phyloP scores from a whole-genome alignment of 2,329 filamentous ascomycete species.

The Cercospora janseana region DNA sequence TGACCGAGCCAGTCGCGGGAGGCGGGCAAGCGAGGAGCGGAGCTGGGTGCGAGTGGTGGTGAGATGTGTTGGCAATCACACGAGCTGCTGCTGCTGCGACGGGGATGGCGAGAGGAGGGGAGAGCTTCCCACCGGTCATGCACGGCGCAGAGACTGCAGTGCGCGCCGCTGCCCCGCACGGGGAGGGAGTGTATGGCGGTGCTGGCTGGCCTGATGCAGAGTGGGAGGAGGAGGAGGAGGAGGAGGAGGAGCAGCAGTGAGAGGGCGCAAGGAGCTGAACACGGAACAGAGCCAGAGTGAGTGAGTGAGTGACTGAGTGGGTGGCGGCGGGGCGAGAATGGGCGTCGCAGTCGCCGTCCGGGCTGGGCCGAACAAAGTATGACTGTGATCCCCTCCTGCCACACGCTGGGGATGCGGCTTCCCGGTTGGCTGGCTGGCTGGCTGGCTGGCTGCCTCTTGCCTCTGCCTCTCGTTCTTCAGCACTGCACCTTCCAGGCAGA shows the following conservation, averaged over 20 bases:
- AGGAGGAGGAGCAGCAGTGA: no score
- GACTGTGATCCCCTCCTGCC: conserved; percentile 5
- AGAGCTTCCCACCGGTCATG: background rate
- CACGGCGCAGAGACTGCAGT: background rate
- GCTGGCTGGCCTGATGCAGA: no score
- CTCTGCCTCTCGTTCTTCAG: conserved; percentile 50
- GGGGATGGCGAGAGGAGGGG: background rate
- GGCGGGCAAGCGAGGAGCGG: no score
- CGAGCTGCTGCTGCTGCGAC: conserved; percentile 2
- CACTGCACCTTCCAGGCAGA: conserved; percentile 2
- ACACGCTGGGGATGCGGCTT: no score
- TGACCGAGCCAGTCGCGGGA: no score
- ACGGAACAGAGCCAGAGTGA: no score
- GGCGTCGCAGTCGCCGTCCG: background rate
- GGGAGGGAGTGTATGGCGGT: no score
- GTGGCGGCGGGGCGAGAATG: background rate
- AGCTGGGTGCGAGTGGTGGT: no score
- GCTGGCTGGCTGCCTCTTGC: conserved; percentile 1
- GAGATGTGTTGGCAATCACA: conserved; percentile 1
- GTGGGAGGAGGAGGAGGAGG: no score
- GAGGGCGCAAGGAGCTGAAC: no score
- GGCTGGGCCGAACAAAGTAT: conserved; percentile 4
- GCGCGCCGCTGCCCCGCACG: no score
- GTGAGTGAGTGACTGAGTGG: background rate
- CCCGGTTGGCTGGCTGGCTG: background rate